phyloP scores from a whole-genome alignment of 305 asterid species.

The Fraxinus velutina region DNA sequence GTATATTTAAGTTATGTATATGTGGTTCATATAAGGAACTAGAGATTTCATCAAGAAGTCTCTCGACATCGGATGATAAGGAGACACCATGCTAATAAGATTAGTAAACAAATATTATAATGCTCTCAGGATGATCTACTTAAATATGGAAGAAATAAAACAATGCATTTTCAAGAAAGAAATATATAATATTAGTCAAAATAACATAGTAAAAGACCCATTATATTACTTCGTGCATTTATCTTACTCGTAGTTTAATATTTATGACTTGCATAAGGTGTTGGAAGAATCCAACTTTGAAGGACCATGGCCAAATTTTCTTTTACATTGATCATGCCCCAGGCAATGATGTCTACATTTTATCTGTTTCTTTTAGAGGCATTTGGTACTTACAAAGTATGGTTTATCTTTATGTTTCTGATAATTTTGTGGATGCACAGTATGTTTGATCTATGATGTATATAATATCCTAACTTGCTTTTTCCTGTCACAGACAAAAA shows the following conservation, averaged over 20 bases:
- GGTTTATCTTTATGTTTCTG: neutral
- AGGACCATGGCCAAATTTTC: neutral
- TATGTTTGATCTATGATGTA: neutral
- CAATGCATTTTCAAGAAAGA: neutral
- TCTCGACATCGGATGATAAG: neutral
- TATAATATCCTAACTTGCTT: slow-evolving; percentile 18
- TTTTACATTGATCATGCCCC: neutral
- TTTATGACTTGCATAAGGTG: slow-evolving; percentile 15
- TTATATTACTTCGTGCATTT: neutral
- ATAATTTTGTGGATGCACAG: neutral
- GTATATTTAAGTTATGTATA: neutral
- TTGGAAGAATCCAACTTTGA: neutral
- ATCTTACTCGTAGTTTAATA: slow-evolving; percentile 2
- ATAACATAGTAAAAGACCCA: neutral
- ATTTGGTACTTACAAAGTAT: neutral
- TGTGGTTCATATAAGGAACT: neutral
- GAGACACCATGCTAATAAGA: neutral
- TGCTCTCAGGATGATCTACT: neutral
- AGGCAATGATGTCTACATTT: neutral
- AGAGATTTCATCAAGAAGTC: neutral
- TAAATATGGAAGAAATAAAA: neutral
- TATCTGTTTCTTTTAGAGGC: slow-evolving; percentile 3
- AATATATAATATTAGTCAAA: neutral
- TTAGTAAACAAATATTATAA: neutral
- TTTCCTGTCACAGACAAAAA: slow-evolving; percentile 60